Conservation (phyloP, 805 yeast species). For the Saturnispora zaruensis region DNA sequence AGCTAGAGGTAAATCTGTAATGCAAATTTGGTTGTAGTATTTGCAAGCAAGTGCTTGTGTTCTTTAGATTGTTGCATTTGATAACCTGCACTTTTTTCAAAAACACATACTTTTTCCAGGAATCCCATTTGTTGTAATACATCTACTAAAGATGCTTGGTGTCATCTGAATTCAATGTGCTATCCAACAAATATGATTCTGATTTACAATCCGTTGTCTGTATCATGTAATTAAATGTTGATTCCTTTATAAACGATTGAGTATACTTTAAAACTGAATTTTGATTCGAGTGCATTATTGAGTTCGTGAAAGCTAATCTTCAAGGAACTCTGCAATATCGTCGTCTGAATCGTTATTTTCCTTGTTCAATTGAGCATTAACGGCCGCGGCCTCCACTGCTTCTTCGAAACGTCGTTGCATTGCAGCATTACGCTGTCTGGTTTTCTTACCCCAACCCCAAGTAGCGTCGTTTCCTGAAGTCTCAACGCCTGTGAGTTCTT, state of each 20-base stretch:
- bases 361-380: slow-evolving; percentile 20
- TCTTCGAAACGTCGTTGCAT: slow-evolving; percentile 49
- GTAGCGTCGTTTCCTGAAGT: slow-evolving; percentile 30
- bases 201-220: background rate
- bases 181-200: no score
- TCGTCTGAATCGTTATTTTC: slow-evolving; percentile 42
- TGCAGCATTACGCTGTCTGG: slow-evolving; percentile 49
- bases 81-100: no score
- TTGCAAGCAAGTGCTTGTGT: no score
- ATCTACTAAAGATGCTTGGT: no score
- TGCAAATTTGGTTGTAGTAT: no score
- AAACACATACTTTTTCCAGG: no score
- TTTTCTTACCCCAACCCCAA: slow-evolving; percentile 78
- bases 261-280: background rate
- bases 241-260: background rate
- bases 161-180: background rate
- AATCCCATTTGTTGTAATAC: no score
- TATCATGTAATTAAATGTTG: background rate
- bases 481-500: slow-evolving; percentile 7
- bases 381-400: slow-evolving; percentile 35
- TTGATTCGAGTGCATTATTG: background rate
- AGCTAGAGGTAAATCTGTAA: no score
- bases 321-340: slow-evolving; percentile 61
- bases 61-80: no score
- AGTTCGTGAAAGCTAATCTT: slow-evolving; percentile 32